These are phyloP conservation scores for Endotrypanum monterogeii DNA, from an alignment of 208 protist species.

Conservation along the genomic window DNA sequence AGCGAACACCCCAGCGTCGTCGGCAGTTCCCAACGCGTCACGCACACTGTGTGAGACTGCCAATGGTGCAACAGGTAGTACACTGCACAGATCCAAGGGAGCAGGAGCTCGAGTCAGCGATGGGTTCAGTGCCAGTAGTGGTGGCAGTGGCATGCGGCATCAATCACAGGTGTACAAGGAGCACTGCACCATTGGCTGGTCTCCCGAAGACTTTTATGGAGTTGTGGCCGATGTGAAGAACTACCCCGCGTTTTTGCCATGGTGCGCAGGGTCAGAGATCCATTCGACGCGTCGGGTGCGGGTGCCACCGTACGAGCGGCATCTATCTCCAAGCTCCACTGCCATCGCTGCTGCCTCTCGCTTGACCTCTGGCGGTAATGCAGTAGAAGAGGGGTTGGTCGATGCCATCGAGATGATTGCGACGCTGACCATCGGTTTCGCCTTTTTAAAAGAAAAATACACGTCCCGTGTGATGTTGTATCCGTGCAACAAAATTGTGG, in stretches of 20 bases:
- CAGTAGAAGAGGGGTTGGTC: slow-evolving; percentile 24
- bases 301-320: slow-evolving; percentile 17
- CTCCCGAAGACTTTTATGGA: slow-evolving; percentile 55
- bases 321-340: slow-evolving; percentile 4
- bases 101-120: not conserved
- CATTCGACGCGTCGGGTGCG: slow-evolving; percentile 42
- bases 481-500: slow-evolving; percentile 50
- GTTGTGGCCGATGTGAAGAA: slow-evolving; percentile 79
- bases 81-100: not conserved
- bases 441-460: slow-evolving; percentile 80
- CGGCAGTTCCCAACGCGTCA: not conserved
- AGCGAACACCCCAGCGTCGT: not conserved
- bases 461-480: slow-evolving; percentile 67
- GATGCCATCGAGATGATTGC: slow-evolving; percentile 65
- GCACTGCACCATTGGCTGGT: slow-evolving; percentile 83
- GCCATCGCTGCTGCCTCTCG: not conserved
- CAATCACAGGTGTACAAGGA: slow-evolving; percentile 67
- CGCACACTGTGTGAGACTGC: not conserved
- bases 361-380: not conserved
- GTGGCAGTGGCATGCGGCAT: slow-evolving; percentile 17
- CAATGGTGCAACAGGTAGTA: not conserved
- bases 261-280: slow-evolving; percentile 70
- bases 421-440: slow-evolving; percentile 74
- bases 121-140: not conserved
- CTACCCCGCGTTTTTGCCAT: slow-evolving; percentile 79